phyloP scores from a whole-genome alignment of 805 yeast species.

The Danielia oregonensis region DNA sequence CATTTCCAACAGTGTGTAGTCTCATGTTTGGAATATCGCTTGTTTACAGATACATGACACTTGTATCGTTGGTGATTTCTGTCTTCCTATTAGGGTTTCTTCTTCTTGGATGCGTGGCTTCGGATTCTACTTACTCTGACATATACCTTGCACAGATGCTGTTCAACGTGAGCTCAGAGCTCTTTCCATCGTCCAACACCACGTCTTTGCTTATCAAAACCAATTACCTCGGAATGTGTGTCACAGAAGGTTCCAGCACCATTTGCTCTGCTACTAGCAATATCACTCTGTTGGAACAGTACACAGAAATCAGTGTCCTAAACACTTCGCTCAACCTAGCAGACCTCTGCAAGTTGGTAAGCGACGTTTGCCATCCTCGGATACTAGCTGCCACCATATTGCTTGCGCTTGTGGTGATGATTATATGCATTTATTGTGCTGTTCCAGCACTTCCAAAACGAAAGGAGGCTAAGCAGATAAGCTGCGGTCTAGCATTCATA shows the following conservation, averaged over 20 bases:
- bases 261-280: constrained; percentile 36
- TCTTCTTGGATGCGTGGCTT: constrained; percentile 50
- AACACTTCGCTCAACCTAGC: constrained; percentile 40
- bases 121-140: constrained; percentile 40
- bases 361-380: constrained; percentile 50
- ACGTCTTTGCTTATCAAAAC: constrained; percentile 40
- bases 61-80: constrained; percentile 41
- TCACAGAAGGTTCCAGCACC: constrained; percentile 28
- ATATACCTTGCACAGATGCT: constrained; percentile 47
- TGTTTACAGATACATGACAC: constrained; percentile 10
- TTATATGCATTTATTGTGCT: constrained; percentile 39
- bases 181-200: constrained; percentile 26
- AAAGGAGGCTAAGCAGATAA: constrained; percentile 19
- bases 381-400: constrained; percentile 47
- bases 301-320: constrained; percentile 33
- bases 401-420: constrained; percentile 37
- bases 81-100: constrained; percentile 52
- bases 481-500: constrained; percentile 29
- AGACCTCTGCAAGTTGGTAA: constrained; percentile 43
- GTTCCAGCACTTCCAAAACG: constrained; percentile 51
- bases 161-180: constrained; percentile 45
- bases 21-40: constrained; percentile 12
- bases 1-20: no score
- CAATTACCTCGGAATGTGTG: constrained; percentile 58
- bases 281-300: constrained; percentile 17